Conservation (phyloP, 805 yeast species). For the Lipomyces orientalis region DNA sequence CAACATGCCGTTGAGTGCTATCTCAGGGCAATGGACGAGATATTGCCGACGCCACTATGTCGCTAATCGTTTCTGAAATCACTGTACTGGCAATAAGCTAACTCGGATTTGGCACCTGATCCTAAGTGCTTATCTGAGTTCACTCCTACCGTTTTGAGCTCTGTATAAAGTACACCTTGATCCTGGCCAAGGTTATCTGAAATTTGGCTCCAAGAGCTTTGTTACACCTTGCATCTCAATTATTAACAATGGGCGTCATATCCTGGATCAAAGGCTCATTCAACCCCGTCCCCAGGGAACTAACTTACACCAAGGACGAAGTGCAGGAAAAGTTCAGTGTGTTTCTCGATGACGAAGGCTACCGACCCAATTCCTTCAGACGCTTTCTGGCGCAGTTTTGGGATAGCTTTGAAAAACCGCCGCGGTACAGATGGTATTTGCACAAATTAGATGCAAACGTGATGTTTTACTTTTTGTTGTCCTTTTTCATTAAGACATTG, state of each 20-base stretch:
- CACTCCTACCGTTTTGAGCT: neutral
- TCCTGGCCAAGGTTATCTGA: neutral
- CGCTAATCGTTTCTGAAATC: neutral
- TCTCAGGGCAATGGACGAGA: too few relatives aligned
- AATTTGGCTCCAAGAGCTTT: neutral
- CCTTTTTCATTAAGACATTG: conserved; percentile 17
- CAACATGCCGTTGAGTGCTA: too few relatives aligned
- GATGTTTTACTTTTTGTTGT: conserved; percentile 21
- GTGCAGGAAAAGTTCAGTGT: conserved; percentile 4
- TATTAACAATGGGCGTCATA: neutral
- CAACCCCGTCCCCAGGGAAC: conserved; percentile 3
- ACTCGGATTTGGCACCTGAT: neutral
- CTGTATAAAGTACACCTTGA: neutral
- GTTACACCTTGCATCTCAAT: neutral
- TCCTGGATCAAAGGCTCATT: conserved; percentile 7
- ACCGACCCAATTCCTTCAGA: conserved; percentile 4
- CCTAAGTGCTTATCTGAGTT: neutral
- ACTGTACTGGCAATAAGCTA: neutral
- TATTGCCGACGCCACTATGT: neutral
- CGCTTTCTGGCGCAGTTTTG: conserved; percentile 20
- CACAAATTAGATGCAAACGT: conserved; percentile 16
- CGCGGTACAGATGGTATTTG: conserved; percentile 13
- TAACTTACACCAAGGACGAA: conserved; percentile 10
- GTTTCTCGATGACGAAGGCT: neutral
- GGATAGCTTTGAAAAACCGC: conserved; percentile 24